Evolutionary conservation across 129 eudicot species (phyloP).

Genomic region (Scalesia atractyloides): DNA sequence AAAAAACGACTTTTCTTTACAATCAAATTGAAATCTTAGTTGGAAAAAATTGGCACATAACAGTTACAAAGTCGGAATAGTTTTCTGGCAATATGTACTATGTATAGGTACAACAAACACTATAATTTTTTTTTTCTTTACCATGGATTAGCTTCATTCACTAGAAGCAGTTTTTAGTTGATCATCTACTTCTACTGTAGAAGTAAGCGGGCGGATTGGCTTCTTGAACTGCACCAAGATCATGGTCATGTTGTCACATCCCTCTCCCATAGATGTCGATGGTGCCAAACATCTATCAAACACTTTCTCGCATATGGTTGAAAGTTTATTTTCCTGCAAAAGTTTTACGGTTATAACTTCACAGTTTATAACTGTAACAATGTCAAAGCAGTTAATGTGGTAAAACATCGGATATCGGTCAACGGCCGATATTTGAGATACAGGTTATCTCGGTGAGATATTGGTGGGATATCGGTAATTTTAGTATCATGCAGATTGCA

Average conservation of each 20-base stretch:
- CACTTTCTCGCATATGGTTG: constrained; percentile 76
- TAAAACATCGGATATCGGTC: too few species aligned
- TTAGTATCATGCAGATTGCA: too few species aligned
- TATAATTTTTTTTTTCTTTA: neutral
- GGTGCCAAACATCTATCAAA: constrained; percentile 84
- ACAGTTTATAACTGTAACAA: neutral
- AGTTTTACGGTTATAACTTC: neutral
- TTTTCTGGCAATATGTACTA: constrained; percentile 10
- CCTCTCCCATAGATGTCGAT: constrained; percentile 95
- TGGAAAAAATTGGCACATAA: neutral
- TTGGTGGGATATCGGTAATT: too few species aligned
- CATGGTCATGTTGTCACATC: constrained; percentile 99
- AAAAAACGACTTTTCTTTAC: constrained; percentile 22
- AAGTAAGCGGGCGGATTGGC: constrained; percentile 26
- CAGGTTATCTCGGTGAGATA: too few species aligned
- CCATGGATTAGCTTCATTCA: constrained; percentile 12
- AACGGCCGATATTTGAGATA: too few species aligned
- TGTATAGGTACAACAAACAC: neutral
- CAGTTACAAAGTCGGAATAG: constrained; percentile 4
- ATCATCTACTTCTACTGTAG: constrained; percentile 25
- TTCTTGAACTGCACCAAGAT: constrained; percentile 88
- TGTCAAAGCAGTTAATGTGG: neutral
- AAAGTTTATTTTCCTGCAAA: constrained; percentile 83
- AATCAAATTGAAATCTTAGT: constrained; percentile 1
- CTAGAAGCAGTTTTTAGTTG: constrained; percentile 24